Conservation (phyloP, 78 protist species). For the Diacronema lutheri region DNA sequence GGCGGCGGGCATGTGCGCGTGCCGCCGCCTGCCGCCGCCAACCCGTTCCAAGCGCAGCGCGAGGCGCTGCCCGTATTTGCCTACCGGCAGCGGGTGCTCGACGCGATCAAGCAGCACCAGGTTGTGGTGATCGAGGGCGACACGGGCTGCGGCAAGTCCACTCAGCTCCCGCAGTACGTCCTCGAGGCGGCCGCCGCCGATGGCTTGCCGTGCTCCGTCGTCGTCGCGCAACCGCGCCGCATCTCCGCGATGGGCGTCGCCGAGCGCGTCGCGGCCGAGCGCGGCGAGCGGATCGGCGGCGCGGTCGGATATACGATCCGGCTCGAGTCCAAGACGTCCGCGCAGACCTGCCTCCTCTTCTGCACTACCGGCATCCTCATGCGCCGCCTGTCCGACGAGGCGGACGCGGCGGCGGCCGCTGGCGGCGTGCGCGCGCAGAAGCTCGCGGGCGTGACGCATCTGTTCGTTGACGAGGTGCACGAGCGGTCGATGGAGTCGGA, state of each 20-base stretch:
- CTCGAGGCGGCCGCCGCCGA: constrained; percentile 47
- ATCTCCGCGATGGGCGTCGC: constrained; percentile 85
- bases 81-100: background rate
- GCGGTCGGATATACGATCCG: constrained; percentile 80
- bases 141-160: constrained; percentile 93
- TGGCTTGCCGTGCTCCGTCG: constrained; percentile 41
- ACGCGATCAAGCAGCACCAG: background rate
- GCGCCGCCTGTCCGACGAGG: constrained; percentile 14
- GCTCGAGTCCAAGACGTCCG: constrained; percentile 28
- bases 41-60: background rate
- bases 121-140: constrained; percentile 55
- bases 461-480: constrained; percentile 64
- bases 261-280: constrained; percentile 79
- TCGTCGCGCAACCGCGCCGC: constrained; percentile 91
- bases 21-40: too few relatives aligned
- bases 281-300: constrained; percentile 39
- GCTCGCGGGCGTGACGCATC: background rate
- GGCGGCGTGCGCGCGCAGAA: too few relatives aligned
- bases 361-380: constrained; percentile 48
- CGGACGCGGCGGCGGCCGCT: background rate
- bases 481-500: constrained; percentile 78
- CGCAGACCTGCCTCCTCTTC: constrained; percentile 63
- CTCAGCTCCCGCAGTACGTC: constrained; percentile 78
- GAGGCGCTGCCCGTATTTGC: background rate
- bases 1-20: too few relatives aligned